Evolutionary conservation across 2,329 filamentous ascomycete genomes (phyloP).

Genomic region (Trichoderma afroharzianum): DNA sequence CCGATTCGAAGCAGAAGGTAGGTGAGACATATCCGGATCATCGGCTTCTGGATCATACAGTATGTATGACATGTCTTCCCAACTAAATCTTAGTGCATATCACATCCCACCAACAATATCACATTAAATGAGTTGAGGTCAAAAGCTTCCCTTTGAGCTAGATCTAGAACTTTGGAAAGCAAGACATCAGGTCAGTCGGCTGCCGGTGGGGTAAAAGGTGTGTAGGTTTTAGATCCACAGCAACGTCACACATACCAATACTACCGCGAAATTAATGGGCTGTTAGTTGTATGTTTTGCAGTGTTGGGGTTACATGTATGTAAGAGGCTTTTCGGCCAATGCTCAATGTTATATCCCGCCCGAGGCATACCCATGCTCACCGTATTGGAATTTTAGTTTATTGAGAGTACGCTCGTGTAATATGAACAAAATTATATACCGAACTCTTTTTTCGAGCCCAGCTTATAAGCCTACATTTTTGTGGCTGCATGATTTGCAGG

Average conservation of each 20-base stretch:
- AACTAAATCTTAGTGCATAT: not conserved
- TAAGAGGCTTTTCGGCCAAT: not conserved
- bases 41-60: slow-evolving; percentile 2
- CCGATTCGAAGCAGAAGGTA: not conserved
- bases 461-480: not conserved
- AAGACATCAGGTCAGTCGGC: not conserved
- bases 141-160: not conserved
- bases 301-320: not conserved
- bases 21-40: not conserved
- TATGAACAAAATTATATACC: not conserved
- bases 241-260: not conserved
- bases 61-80: not conserved
- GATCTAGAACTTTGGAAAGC: not conserved
- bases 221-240: not conserved
- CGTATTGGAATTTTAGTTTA: not conserved
- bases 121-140: not conserved
- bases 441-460: too few relatives aligned
- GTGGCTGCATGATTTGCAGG: not conserved
- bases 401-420: not conserved
- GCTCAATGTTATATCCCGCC: not conserved
- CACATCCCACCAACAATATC: not conserved
- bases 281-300: not conserved
- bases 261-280: not conserved
- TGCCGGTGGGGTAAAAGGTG: not conserved
- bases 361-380: not conserved